Conservation (phyloP, 2,329 filamentous ascomycete species). For the Anthostomella pinea region DNA sequence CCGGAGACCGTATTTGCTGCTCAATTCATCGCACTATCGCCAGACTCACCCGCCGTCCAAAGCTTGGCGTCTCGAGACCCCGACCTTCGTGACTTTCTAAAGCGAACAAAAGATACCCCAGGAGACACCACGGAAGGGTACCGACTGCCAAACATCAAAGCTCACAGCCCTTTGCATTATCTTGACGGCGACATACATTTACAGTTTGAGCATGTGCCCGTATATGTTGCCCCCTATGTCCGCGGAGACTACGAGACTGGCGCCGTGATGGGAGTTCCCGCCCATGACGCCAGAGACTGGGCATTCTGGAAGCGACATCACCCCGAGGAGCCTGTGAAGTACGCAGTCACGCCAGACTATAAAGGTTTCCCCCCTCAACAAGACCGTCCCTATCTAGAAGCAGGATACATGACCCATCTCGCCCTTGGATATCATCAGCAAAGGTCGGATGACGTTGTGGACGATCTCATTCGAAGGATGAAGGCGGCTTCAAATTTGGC, state of each 20-base stretch:
- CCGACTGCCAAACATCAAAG: conserved; percentile 57
- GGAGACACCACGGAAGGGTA: conserved; percentile 65
- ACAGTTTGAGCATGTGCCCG: conserved; percentile 59
- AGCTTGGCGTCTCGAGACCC: conserved; percentile 57
- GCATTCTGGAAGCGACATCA: conserved; percentile 76
- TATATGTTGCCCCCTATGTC: conserved; percentile 84
- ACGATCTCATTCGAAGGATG: conserved; percentile 57
- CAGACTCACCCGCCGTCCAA: conserved; percentile 67
- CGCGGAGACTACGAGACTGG: conserved; percentile 82
- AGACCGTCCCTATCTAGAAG: conserved; percentile 58
- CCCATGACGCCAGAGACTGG: conserved; percentile 75
- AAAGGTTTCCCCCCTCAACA: conserved; percentile 43
- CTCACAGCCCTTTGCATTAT: conserved; percentile 63
- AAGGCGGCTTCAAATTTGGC: conserved; percentile 54
- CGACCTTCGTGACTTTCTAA: conserved; percentile 65
- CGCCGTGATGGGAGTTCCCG: conserved; percentile 89
- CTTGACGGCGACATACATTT: conserved; percentile 48
- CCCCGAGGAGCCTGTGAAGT: conserved; percentile 55
- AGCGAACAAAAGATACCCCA: conserved; percentile 55
- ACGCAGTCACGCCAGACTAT: conserved; percentile 57
- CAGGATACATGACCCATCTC: conserved; percentile 65
- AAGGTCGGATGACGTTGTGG: conserved; percentile 59
- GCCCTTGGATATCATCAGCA: conserved; percentile 65
- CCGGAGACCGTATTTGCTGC: conserved; percentile 86
- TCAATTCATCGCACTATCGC: conserved; percentile 77